These are phyloP conservation scores for Hyphodiscus hymeniophilus DNA, from an alignment of 495 filamentous ascomycete species.

Conservation along the genomic window DNA sequence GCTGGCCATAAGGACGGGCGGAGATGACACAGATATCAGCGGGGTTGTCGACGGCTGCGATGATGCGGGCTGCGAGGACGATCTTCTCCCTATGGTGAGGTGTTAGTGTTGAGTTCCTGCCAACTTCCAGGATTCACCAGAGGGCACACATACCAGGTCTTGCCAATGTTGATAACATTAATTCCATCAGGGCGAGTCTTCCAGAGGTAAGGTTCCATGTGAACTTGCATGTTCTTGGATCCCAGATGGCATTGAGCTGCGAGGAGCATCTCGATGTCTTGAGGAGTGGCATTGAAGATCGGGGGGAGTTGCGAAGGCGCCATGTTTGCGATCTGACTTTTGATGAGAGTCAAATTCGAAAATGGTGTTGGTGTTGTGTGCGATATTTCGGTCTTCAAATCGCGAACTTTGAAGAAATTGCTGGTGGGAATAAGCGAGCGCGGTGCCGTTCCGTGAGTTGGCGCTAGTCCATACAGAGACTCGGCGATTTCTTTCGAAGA, in stretches of 20 bases:
- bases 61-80: constrained; percentile 94
- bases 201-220: constrained; percentile 99
- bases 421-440: constrained; percentile 1
- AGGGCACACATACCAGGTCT: constrained; percentile 77
- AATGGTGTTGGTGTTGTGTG: constrained; percentile 6
- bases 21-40: constrained; percentile 98
- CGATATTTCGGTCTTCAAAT: neutral
- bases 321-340: constrained; percentile 62
- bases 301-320: constrained; percentile 85
- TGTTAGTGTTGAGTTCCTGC: constrained; percentile 19
- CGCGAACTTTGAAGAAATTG: constrained; percentile 12
- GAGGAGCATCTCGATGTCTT: constrained; percentile 98
- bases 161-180: constrained; percentile 98
- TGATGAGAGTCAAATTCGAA: constrained; percentile 10
- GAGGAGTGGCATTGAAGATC: constrained; percentile 61
- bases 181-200: constrained; percentile 97
- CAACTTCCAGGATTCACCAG: neutral
- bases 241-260: constrained; percentile 94
- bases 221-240: constrained; percentile 96
- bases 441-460: no score
- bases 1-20: constrained; percentile 98
- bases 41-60: constrained; percentile 97
- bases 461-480: neutral
- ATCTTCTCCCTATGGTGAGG: constrained; percentile 84
- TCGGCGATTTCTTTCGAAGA: neutral